Base-by-base conservation (phyloP, 768 basidiomycete genomes). In the Xanthoconium stramineum region DNA sequence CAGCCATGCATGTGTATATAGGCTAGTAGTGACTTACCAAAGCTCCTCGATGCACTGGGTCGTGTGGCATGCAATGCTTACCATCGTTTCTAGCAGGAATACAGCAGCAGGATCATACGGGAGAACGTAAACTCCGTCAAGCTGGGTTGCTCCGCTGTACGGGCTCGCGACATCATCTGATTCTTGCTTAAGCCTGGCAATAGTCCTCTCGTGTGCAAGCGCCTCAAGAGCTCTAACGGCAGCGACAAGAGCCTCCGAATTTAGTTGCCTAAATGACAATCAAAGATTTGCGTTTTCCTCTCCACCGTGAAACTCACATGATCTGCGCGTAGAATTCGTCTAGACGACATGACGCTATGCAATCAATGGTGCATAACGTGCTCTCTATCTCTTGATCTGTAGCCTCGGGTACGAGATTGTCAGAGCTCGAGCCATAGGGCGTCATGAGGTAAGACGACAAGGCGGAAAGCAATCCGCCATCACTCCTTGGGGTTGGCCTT, bases 371-470 rank as follows among this genome's bases (percentile, higher is more conserved):
- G 58, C 91, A 95, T 4, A 99, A 76, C 0, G 97, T 98, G 56
- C 86, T 95, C 73, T 98, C 97, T 19, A 98, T 78, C 63, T 98
- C 94, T 38, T 84, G 80, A 28, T 94, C 91, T 0, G 89, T 94
- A n/a, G 91, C 89, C 64, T 92, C 89, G 2, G 89, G 86, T 3
- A 91, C 81, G n/a, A 86, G 72, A 24, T 82, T 76, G n/a, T 96
- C 94, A 6, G 82, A 77, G 62, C 82, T 88, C 24, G 81, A 65
- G 15, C 83, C 82, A 66, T 98, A 98, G 0, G 97, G 97, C 8
- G 95, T 96, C 80, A 99, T 88, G 60, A 99, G 80, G 71, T 99
- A 99, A 0, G 92, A 95, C 2, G 96, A 98, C 51, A 99, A 71
- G 0, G 97, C 85, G 10, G 95, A 98, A 14, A 99, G 77, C 19